Evolutionary conservation across 495 filamentous ascomycete genomes (phyloP).

Genomic region (Podospora pseudoanserina): DNA sequence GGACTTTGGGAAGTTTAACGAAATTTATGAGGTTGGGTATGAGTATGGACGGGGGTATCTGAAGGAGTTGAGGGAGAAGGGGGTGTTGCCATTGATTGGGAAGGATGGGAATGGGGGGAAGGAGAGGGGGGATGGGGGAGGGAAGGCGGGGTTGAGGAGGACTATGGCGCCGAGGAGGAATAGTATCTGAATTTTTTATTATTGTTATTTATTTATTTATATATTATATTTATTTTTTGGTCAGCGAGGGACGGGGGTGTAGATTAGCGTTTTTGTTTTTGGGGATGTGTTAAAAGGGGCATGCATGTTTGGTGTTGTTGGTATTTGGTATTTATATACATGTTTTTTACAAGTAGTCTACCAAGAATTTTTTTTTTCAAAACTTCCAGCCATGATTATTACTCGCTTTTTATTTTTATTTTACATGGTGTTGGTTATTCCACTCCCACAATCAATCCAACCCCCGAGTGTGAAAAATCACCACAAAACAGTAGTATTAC

Average conservation of each 20-base stretch:
- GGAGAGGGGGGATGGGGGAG: constrained; percentile 63
- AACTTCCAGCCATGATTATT: too few relatives aligned
- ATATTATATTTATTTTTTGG: not conserved
- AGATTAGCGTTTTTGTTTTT: too few relatives aligned
- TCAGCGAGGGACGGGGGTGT: too few relatives aligned
- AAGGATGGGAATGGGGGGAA: constrained; percentile 68
- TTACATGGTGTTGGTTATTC: not conserved
- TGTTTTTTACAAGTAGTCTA: too few relatives aligned
- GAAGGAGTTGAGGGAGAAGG: constrained; percentile 67
- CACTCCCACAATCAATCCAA: not conserved
- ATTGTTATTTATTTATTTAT: too few relatives aligned
- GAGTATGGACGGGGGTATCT: constrained; percentile 77
- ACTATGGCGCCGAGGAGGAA: constrained; percentile 92
- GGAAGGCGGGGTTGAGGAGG: constrained; percentile 77
- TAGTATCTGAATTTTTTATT: constrained; percentile 60
- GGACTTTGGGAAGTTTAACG: constrained; percentile 95
- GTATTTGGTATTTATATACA: too few relatives aligned
- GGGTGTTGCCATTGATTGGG: constrained; percentile 60
- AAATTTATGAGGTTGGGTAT: constrained; percentile 90
- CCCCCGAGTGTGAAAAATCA: not conserved
- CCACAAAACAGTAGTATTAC: constrained; percentile 1
- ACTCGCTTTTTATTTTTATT: too few relatives aligned
- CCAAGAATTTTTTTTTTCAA: too few relatives aligned
- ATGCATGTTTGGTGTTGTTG: too few relatives aligned
- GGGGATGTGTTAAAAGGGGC: too few relatives aligned